Conservation (phyloP, 2,329 filamentous ascomycete species). For the Orbilia javanica region DNA sequence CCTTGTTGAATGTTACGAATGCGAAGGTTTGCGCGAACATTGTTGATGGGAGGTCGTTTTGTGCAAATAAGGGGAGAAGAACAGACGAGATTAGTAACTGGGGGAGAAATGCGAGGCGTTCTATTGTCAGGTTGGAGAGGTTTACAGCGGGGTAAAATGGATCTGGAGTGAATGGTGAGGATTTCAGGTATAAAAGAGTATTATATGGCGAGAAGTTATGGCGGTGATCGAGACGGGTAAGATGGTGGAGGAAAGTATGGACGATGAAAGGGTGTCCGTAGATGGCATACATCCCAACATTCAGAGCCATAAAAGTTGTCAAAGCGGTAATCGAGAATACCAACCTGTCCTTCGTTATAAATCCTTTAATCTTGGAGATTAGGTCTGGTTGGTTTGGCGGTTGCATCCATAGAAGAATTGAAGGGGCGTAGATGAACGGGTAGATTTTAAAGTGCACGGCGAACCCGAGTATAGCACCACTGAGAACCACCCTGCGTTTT, state of each 20-base stretch:
- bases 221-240: constrained; percentile 92
- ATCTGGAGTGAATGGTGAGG: constrained; percentile 66
- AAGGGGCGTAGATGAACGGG: constrained; percentile 91
- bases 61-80: constrained; percentile 81
- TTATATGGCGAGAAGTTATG: constrained; percentile 99
- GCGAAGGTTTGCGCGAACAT: constrained; percentile 97
- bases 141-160: constrained; percentile 62
- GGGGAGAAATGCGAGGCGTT: constrained; percentile 88
- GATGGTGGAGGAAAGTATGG: constrained; percentile 93
- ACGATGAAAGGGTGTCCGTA: constrained; percentile 85
- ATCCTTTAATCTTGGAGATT: constrained; percentile 62
- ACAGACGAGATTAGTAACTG: constrained; percentile 85
- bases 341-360: constrained; percentile 71
- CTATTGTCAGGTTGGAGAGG: constrained; percentile 68
- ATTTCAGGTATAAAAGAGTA: constrained; percentile 86
- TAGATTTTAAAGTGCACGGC: constrained; percentile 99
- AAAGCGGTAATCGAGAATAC: constrained; percentile 75
- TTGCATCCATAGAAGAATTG: constrained; percentile 83
- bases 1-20: constrained; percentile 98
- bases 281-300: constrained; percentile 81
- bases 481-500: constrained; percentile 72
- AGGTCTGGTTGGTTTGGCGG: constrained; percentile 66
- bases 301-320: constrained; percentile 78
- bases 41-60: constrained; percentile 81
- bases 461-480: constrained; percentile 81